Conservation (phyloP, 352 stramenopile genomes). For the Pythium dissotocum region DNA sequence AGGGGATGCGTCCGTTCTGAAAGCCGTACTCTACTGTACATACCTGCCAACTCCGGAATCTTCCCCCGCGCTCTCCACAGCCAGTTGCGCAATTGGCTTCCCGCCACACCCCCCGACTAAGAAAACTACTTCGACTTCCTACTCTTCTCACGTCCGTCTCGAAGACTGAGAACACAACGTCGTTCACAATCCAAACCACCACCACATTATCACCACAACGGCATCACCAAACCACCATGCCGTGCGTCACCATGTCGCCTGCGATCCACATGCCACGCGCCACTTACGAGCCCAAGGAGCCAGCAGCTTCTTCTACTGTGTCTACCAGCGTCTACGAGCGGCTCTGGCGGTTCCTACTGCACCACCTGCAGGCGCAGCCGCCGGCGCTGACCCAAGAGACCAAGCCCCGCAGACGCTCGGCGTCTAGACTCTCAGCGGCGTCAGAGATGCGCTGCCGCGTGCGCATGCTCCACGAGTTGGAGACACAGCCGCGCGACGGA, state of each 20-base stretch:
- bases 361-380: conserved; percentile 9
- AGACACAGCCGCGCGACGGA: conserved; percentile 9
- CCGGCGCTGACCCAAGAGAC: neutral
- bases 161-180: conserved; percentile 3
- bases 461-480: conserved; percentile 25
- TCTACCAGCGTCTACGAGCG: conserved; percentile 21
- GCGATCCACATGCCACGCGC: conserved; percentile 4
- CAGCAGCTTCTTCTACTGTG: neutral
- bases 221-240: conserved; percentile 3
- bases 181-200: neutral
- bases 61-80: neutral
- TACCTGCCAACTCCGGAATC: neutral
- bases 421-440: conserved; percentile 14
- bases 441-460: conserved; percentile 21
- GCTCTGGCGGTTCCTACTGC: conserved; percentile 24
- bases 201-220: too few species aligned
- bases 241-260: conserved; percentile 18
- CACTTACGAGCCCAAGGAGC: neutral
- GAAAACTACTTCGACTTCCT: neutral
- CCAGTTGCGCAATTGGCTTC: conserved; percentile 1
- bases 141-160: neutral
- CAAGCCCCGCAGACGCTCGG: conserved; percentile 1
- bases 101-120: neutral
- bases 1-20: neutral
- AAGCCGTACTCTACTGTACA: neutral